Conservation (phyloP, 2,329 filamentous ascomycete species). For the Aureobasidium pullulans region DNA sequence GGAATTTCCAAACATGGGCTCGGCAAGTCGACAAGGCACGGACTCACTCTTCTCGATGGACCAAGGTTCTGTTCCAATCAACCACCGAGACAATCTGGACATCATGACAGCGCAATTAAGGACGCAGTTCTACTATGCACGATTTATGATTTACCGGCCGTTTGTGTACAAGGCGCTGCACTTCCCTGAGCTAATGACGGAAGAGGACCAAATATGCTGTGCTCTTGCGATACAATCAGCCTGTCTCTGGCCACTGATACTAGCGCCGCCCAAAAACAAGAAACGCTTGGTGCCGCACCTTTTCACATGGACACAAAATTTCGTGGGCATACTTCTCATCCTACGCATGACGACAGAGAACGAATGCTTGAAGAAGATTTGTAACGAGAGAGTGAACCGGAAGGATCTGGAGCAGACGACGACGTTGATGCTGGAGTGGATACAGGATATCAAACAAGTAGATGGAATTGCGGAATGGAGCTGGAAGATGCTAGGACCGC, state of each 20-base stretch:
- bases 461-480: slow-evolving; percentile 51
- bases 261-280: slow-evolving; percentile 49
- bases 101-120: slow-evolving; percentile 51
- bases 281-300: slow-evolving; percentile 53
- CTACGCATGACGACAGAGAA: slow-evolving; percentile 49
- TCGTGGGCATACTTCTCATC: slow-evolving; percentile 52
- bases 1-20: slow-evolving; percentile 31
- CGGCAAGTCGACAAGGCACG: slow-evolving; percentile 21
- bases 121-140: slow-evolving; percentile 53
- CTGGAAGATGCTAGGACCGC: slow-evolving; percentile 43
- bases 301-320: slow-evolving; percentile 57
- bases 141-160: slow-evolving; percentile 51
- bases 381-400: slow-evolving; percentile 40
- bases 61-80: slow-evolving; percentile 36
- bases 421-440: slow-evolving; percentile 51
- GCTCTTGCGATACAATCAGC: slow-evolving; percentile 50
- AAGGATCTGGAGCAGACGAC: slow-evolving; percentile 46
- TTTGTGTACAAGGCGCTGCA: slow-evolving; percentile 55
- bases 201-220: slow-evolving; percentile 48
- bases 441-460: slow-evolving; percentile 48
- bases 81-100: slow-evolving; percentile 48
- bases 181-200: slow-evolving; percentile 46
- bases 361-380: slow-evolving; percentile 44
- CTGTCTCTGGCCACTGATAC: slow-evolving; percentile 53
- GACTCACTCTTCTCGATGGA: slow-evolving; percentile 42